Base-by-base conservation (phyloP, 1,284 basidiomycete genomes). In the Moesziomyces sp. region DNA sequence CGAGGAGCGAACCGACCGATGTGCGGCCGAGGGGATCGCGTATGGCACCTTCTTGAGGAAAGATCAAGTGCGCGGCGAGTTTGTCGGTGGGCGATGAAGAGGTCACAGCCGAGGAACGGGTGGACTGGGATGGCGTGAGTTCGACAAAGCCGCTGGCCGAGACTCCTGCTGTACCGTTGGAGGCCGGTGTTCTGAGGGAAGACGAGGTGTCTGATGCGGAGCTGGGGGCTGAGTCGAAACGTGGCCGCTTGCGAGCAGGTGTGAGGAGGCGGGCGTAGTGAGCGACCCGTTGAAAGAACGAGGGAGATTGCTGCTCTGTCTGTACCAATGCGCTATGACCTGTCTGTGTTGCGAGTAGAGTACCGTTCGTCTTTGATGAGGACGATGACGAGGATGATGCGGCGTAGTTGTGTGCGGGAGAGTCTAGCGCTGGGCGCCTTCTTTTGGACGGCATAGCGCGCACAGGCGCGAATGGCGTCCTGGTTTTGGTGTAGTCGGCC, bases 21-120 rank as follows among this genome's bases (percentile, higher is more conserved):
- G 46, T 60, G 28, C 59, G 69, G 10, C 43, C 49, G n/a, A 60
- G 56, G 3, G 69, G 67, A 38, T 73, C 59, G 10, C 64, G 69
- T 30, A 73, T 67, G 3, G 59, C 59, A 16, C 63, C 69, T 54
- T 73, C 59, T n/a, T 64, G 66, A 24, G 46, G 49, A 0, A 49
- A 18, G 5, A 54, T 46, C 16, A 52, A 46, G 21, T 24, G 40
- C 8, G 26, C 49, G 23, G 50, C 38, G 52, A 52, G 30, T 45
- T 34, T 8, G 28, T 19, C 26, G 46, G 34, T n/a, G 18, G 57
- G 30, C 2, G 26, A 5, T 40, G 53, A 21, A 9, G 45, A 13
- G 6, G 45, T 35, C 1, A 40, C 7, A 6, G 38, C 13, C 14
- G 38, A 40, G 28, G 34, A 8, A 19, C 46, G 46, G n/a, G 42